phyloP scores from a whole-genome alignment of 2,329 filamentous ascomycete species.

The Sphaceloma murrayae region DNA sequence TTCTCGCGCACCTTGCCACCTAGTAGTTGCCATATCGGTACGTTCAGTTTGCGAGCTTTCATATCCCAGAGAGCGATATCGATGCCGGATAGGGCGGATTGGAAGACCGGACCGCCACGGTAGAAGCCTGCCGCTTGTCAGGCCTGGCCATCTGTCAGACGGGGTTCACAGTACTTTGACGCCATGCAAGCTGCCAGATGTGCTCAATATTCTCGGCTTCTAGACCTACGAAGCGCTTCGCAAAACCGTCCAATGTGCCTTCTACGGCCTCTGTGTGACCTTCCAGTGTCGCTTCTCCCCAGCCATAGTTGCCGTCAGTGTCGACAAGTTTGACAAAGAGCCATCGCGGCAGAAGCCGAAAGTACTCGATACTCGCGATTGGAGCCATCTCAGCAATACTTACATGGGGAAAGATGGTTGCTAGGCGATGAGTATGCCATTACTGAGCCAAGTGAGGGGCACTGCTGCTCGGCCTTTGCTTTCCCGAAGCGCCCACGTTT shows the following conservation, averaged over 20 bases:
- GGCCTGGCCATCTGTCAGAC: background rate
- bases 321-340: constrained; percentile 69
- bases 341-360: constrained; percentile 65
- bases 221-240: constrained; percentile 51
- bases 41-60: constrained; percentile 54
- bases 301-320: constrained; percentile 53
- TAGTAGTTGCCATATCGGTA: constrained; percentile 63
- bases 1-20: constrained; percentile 64
- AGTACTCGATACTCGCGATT: constrained; percentile 61
- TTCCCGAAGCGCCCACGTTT: background rate
- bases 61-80: constrained; percentile 76
- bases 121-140: constrained; percentile 50
- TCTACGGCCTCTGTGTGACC: constrained; percentile 66
- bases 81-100: constrained; percentile 67
- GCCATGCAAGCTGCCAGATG: constrained; percentile 67
- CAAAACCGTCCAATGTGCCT: constrained; percentile 60
- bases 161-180: constrained; percentile 35
- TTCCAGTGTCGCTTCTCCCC: constrained; percentile 67
- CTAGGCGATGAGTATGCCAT: background rate
- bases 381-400: constrained; percentile 44
- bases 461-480: constrained; percentile 5
- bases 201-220: constrained; percentile 73
- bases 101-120: constrained; percentile 67
- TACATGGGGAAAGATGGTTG: background rate
- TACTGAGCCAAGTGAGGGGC: background rate